Evolutionary conservation across 805 yeast genomes (phyloP).

Genomic region (Starmerella stellata): DNA sequence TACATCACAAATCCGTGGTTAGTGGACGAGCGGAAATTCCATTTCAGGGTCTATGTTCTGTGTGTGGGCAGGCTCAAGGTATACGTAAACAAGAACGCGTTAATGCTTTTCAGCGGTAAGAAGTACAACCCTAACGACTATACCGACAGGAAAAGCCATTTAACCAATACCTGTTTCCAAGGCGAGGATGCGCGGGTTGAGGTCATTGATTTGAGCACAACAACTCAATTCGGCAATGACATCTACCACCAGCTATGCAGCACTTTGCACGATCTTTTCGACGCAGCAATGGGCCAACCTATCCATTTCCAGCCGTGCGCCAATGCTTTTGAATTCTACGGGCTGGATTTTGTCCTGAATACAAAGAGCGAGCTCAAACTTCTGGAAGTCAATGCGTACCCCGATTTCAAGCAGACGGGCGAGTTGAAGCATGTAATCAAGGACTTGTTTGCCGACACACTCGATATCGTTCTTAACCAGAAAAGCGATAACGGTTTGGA

Average conservation of each 20-base stretch:
- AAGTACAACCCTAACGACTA: slow-evolving; percentile 27
- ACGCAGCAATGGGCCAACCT: slow-evolving; percentile 64
- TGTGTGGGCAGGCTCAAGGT: slow-evolving; percentile 60
- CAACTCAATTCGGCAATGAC: background rate
- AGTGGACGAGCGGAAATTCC: slow-evolving; percentile 62
- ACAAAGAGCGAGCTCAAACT: slow-evolving; percentile 35
- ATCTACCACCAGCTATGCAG: slow-evolving; percentile 41
- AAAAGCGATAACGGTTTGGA: background rate
- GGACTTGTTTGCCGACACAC: slow-evolving; percentile 44
- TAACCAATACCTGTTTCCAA: slow-evolving; percentile 89
- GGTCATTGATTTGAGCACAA: slow-evolving; percentile 9
- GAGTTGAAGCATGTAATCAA: slow-evolving; percentile 47
- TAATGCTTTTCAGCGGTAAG: slow-evolving; percentile 59
- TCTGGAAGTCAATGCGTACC: slow-evolving; percentile 80
- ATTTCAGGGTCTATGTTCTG: slow-evolving; percentile 67
- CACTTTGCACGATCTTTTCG: slow-evolving; percentile 57
- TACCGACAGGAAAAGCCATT: slow-evolving; percentile 47
- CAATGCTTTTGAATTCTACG: slow-evolving; percentile 75
- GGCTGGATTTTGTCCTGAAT: slow-evolving; percentile 72
- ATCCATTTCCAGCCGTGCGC: slow-evolving; percentile 67
- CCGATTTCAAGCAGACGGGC: slow-evolving; percentile 95
- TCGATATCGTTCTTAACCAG: slow-evolving; percentile 27
- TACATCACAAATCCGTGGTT: slow-evolving; percentile 56
- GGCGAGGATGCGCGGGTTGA: slow-evolving; percentile 36
- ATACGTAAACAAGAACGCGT: slow-evolving; percentile 59